Conservation (phyloP, 169 alveolate species). For the Besnoitia besnoiti region DNA sequence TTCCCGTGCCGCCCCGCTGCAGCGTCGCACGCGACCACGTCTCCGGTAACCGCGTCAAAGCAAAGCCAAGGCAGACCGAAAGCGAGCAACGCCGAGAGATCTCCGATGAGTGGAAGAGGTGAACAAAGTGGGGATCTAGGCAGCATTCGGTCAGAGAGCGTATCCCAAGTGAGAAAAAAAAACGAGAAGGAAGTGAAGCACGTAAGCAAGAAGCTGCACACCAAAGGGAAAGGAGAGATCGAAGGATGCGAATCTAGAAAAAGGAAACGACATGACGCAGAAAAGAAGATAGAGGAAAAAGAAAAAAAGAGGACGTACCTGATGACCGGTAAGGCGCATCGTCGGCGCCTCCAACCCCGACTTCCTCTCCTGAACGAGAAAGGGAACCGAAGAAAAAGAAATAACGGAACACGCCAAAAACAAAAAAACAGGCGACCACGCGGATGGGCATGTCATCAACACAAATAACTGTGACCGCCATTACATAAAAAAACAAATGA, state of each 20-base stretch:
- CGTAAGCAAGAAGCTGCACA: background rate
- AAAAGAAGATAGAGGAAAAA: background rate
- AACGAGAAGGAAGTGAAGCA: background rate
- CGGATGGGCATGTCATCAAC: too few relatives aligned
- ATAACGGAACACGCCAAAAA: background rate
- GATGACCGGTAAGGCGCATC: conserved; percentile 81
- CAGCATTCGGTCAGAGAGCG: background rate
- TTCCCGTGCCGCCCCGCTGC: too few relatives aligned
- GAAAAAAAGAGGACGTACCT: conserved; percentile 23
- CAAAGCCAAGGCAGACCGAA: background rate
- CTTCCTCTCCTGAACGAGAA: conserved; percentile 29
- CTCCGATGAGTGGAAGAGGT: background rate
- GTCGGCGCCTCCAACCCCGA: conserved; percentile 78
- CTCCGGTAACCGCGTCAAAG: background rate
- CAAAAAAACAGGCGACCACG: too few relatives aligned
- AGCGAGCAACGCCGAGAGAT: background rate
- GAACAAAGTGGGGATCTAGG: background rate
- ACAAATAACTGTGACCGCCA: background rate
- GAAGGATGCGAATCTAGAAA: background rate
- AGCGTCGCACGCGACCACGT: too few relatives aligned
- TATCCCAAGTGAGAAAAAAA: background rate
- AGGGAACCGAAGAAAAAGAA: background rate
- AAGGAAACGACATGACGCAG: background rate
- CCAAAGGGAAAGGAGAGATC: background rate
- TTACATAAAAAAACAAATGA: background rate